Evolutionary conservation across 352 stramenopile species (phyloP).

Genomic region (Globisporangium camurandrum): DNA sequence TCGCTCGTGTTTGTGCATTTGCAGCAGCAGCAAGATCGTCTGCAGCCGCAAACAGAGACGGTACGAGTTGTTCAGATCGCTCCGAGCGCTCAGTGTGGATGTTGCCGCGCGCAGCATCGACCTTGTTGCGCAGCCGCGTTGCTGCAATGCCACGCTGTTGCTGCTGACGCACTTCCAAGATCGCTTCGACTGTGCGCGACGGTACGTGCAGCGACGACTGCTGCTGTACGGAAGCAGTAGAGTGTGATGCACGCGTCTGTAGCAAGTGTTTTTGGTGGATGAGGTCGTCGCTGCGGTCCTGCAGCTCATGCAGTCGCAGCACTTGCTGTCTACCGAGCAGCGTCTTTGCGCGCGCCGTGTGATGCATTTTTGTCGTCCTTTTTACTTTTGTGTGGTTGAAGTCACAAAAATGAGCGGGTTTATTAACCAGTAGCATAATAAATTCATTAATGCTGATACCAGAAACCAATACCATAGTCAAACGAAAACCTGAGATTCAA

Average conservation of each 20-base stretch:
- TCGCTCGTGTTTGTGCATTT: no score
- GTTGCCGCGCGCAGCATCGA: slow-evolving; percentile 28
- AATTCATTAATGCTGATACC: no score
- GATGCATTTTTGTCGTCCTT: no score
- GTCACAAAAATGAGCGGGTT: no score
- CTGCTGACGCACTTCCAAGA: slow-evolving; percentile 25
- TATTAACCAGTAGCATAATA: no score
- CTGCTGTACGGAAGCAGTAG: background rate
- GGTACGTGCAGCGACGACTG: background rate
- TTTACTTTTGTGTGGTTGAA: no score
- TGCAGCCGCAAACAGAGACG: slow-evolving; percentile 4
- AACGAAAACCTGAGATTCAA: no score
- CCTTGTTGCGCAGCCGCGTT: slow-evolving; percentile 23
- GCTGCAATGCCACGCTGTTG: slow-evolving; percentile 13
- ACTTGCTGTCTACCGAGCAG: slow-evolving; percentile 47
- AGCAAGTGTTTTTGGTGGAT: slow-evolving; percentile 25
- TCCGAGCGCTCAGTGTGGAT: slow-evolving; percentile 46
- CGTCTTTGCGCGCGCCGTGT: slow-evolving; percentile 11
- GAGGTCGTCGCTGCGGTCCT: slow-evolving; percentile 21
- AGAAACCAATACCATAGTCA: no score
- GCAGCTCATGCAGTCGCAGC: slow-evolving; percentile 36
- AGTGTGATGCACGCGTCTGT: no score
- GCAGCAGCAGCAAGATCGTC: background rate
- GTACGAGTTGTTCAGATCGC: slow-evolving; percentile 10
- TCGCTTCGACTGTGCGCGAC: slow-evolving; percentile 36